Evolutionary conservation across 495 filamentous ascomycete genomes (phyloP).

Genomic region (Pseudoneurospora amorphoporcata): DNA sequence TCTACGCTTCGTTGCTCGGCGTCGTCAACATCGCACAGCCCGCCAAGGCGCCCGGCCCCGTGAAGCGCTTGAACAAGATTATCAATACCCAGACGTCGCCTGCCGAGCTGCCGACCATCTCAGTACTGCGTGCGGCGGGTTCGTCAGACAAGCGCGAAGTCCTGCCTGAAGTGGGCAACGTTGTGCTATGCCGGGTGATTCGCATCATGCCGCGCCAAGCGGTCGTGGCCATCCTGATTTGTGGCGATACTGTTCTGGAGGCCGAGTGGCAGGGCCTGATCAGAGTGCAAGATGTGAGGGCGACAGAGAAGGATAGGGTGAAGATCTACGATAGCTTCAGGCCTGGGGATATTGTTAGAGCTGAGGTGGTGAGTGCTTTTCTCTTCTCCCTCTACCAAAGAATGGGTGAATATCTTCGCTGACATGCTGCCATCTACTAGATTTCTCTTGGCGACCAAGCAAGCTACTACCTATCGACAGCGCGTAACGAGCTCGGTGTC

Average conservation of each 20-base stretch:
- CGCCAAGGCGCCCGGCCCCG: constrained; percentile 42
- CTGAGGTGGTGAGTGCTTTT: constrained; percentile 58
- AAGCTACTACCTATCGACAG: constrained; percentile 86
- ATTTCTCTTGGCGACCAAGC: constrained; percentile 87
- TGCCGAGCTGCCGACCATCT: constrained; percentile 28
- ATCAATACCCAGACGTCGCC: constrained; percentile 22
- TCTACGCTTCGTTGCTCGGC: constrained; percentile 65
- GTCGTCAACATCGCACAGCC: constrained; percentile 42
- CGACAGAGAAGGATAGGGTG: constrained; percentile 91
- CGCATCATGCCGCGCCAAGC: constrained; percentile 77
- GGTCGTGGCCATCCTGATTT: constrained; percentile 68
- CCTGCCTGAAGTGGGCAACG: constrained; percentile 67
- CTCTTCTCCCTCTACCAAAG: background rate
- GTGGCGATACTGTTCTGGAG: constrained; percentile 53
- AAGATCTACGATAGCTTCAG: constrained; percentile 85
- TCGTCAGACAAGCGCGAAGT: constrained; percentile 52
- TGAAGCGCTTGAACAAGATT: constrained; percentile 47
- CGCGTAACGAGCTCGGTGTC: constrained; percentile 82
- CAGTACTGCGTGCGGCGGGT: constrained; percentile 13
- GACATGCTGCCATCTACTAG: constrained; percentile 22
- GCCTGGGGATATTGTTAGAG: constrained; percentile 86
- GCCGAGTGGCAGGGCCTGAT: constrained; percentile 52
- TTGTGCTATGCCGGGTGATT: constrained; percentile 74
- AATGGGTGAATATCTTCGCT: background rate
- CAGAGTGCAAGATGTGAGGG: constrained; percentile 80